Evolutionary conservation across 768 basidiomycete species (phyloP).

Genomic region (Auriscalpium vulgare): DNA sequence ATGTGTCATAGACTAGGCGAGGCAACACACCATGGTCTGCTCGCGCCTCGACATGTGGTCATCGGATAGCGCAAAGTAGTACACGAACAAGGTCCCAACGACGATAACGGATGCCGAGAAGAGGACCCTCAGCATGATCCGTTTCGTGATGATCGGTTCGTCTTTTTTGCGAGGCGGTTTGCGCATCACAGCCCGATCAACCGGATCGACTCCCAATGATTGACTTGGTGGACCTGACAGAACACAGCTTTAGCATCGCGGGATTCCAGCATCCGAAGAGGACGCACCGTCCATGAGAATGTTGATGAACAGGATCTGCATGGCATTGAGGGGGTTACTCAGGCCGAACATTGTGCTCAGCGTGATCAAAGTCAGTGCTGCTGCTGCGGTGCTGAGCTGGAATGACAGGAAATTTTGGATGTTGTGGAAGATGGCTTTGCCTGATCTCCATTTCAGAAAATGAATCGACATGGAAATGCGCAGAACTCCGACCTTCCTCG

Average conservation of each 20-base stretch:
- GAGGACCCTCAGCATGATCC: slow-evolving; percentile 71
- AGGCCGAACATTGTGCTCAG: slow-evolving; percentile 86
- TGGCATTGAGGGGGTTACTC: slow-evolving; percentile 90
- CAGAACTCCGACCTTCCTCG: slow-evolving; percentile 62
- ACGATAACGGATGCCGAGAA: slow-evolving; percentile 94
- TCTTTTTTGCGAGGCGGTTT: slow-evolving; percentile 90
- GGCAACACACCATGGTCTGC: slow-evolving; percentile 81
- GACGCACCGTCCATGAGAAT: slow-evolving; percentile 91
- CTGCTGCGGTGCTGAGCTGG: slow-evolving; percentile 96
- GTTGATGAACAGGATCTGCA: slow-evolving; percentile 99
- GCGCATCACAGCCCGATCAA: slow-evolving; percentile 88
- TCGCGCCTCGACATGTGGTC: slow-evolving; percentile 79
- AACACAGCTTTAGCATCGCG: neutral
- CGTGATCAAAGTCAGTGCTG: slow-evolving; percentile 91
- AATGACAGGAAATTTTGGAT: slow-evolving; percentile 97
- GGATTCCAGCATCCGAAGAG: neutral
- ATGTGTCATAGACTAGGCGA: neutral
- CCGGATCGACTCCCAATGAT: slow-evolving; percentile 93
- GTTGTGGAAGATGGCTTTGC: slow-evolving; percentile 98
- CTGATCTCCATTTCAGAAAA: slow-evolving; percentile 28
- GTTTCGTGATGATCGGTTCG: slow-evolving; percentile 74
- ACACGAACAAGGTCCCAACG: slow-evolving; percentile 79
- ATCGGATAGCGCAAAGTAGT: slow-evolving; percentile 75
- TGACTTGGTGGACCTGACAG: slow-evolving; percentile 82
- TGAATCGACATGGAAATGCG: neutral